Conservation (phyloP, 805 yeast genomes). For the Grigorovia jiainica region DNA sequence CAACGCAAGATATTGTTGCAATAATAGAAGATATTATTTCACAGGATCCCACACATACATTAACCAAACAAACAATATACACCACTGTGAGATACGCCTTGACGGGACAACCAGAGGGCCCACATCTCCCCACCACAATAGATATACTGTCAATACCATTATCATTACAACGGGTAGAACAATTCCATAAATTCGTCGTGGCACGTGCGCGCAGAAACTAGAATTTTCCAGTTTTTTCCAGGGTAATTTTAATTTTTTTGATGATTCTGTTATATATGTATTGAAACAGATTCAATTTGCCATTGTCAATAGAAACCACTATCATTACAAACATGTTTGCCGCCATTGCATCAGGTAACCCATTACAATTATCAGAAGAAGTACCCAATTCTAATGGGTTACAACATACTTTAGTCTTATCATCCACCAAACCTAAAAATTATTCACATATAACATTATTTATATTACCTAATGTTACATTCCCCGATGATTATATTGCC, state of each 20-base stretch:
- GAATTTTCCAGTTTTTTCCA: background rate
- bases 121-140: constrained; percentile 50
- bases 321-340: constrained; percentile 26
- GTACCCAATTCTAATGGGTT: constrained; percentile 31
- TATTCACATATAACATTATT: constrained; percentile 74
- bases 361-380: constrained; percentile 28
- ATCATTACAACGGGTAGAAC: constrained; percentile 18
- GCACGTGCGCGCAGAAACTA: background rate
- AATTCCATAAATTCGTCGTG: no score
- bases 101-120: constrained; percentile 62
- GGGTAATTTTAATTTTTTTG: no score
- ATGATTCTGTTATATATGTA: no score
- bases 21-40: background rate
- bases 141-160: constrained; percentile 44
- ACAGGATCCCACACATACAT: background rate
- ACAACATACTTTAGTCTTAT: constrained; percentile 28
- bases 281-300: no score
- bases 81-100: constrained; percentile 57
- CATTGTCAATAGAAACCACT: background rate
- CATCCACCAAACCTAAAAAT: constrained; percentile 28
- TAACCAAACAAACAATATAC: constrained; percentile 36
- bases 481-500: constrained; percentile 68
- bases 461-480: constrained; percentile 68
- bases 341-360: constrained; percentile 33
- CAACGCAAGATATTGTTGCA: background rate